These are phyloP conservation scores for Microcyclospora pomicola DNA, from an alignment of 2,329 filamentous ascomycete genomes.

Conservation along the genomic window DNA sequence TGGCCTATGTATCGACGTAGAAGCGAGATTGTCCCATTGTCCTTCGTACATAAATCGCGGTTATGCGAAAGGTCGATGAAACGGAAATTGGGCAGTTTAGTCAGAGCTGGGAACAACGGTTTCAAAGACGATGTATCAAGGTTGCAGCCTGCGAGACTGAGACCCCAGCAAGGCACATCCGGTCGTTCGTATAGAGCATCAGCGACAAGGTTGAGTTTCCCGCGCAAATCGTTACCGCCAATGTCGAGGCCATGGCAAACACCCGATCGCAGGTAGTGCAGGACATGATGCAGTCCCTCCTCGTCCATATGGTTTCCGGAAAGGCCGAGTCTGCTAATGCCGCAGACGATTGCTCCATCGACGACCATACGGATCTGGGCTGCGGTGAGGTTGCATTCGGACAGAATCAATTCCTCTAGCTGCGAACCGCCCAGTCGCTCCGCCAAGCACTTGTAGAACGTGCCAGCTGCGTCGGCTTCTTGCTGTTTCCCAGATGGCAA, in stretches of 20 bases:
- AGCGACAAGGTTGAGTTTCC: conserved; percentile 32
- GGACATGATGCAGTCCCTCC: conserved; percentile 61
- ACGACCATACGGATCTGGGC: conserved; percentile 61
- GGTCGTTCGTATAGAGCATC: conserved; percentile 33
- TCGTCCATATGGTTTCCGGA: conserved; percentile 67
- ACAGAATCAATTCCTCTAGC: conserved; percentile 71
- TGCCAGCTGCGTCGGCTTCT: conserved; percentile 42
- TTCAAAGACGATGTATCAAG: conserved; percentile 59
- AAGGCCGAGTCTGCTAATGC: conserved; percentile 64
- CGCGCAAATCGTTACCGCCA: conserved; percentile 61
- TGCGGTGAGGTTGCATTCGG: conserved; percentile 60
- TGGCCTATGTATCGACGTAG: conserved; percentile 76
- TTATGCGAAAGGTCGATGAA: conserved; percentile 93
- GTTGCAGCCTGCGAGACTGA: conserved; percentile 78
- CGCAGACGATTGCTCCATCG: conserved; percentile 68
- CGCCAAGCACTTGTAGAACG: conserved; percentile 62
- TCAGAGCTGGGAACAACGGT: conserved; percentile 60
- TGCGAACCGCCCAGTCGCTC: conserved; percentile 62
- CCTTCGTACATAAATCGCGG: conserved; percentile 50
- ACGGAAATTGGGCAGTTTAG: conserved; percentile 56
- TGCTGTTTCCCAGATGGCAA: conserved; percentile 15
- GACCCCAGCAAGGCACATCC: conserved; percentile 53
- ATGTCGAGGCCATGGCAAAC: conserved; percentile 80
- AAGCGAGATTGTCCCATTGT: conserved; percentile 29
- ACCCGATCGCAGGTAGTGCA: conserved; percentile 59